These are phyloP conservation scores for Kazachstania kunashirensis DNA, from an alignment of 805 yeast genomes.

Conservation along the genomic window DNA sequence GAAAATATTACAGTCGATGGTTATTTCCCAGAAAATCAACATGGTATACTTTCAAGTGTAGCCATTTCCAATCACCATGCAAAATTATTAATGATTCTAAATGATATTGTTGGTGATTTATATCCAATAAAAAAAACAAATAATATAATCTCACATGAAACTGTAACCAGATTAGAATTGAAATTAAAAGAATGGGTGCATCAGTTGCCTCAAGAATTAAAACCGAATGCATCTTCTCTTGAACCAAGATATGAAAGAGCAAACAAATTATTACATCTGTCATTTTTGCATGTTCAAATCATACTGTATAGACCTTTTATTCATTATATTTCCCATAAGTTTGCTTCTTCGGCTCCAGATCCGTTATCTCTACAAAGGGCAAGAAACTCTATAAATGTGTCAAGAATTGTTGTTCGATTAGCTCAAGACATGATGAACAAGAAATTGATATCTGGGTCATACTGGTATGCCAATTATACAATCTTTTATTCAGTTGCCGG, in stretches of 20 bases:
- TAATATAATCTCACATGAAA: constrained; percentile 30
- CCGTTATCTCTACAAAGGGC: constrained; percentile 57
- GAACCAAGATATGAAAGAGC: constrained; percentile 51
- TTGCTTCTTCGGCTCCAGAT: constrained; percentile 28
- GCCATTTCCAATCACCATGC: constrained; percentile 80
- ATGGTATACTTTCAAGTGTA: constrained; percentile 27
- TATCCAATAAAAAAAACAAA: constrained; percentile 44
- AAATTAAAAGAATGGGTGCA: constrained; percentile 69
- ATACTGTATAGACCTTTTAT: constrained; percentile 85
- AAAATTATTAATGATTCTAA: constrained; percentile 55
- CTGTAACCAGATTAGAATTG: constrained; percentile 58
- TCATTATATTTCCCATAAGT: constrained; percentile 50
- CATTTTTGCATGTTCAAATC: constrained; percentile 72
- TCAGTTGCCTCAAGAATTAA: constrained; percentile 59
- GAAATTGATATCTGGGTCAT: constrained; percentile 70
- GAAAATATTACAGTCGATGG: constrained; percentile 66
- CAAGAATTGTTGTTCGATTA: constrained; percentile 67
- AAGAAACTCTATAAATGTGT: constrained; percentile 73
- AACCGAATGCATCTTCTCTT: constrained; percentile 38
- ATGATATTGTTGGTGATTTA: constrained; percentile 58
- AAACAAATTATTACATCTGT: constrained; percentile 61
- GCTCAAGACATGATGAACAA: constrained; percentile 73
- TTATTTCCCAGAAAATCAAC: constrained; percentile 17
- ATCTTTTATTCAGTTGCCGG: constrained; percentile 90
- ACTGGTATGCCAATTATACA: constrained; percentile 91